phyloP scores from a whole-genome alignment of 164 flowering plant genomes.

The Stephania cephalantha region DNA sequence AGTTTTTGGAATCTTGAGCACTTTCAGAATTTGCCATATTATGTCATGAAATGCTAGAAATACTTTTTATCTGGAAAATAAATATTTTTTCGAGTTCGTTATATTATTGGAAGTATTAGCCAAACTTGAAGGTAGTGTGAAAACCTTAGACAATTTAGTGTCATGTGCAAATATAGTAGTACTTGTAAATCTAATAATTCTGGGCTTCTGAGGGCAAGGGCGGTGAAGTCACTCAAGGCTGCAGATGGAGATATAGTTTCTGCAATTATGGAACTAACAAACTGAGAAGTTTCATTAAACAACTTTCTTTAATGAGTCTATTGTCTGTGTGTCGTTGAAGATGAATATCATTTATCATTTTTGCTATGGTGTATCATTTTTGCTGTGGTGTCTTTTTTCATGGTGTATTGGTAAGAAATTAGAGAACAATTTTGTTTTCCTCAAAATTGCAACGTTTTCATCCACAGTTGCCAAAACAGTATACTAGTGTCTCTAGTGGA shows the following conservation, averaged over 20 bases:
- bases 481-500: too few species aligned
- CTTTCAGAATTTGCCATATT: too few species aligned
- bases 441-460: background rate
- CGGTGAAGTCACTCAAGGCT: slow-evolving; percentile 36
- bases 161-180: too few species aligned
- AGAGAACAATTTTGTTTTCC: background rate
- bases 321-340: background rate
- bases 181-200: background rate
- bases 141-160: too few species aligned
- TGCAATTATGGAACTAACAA: slow-evolving; percentile 37
- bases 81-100: too few species aligned
- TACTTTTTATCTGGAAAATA: too few species aligned
- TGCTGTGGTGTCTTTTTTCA: background rate
- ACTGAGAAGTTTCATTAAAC: slow-evolving; percentile 3
- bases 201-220: slow-evolving; percentile 20
- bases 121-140: too few species aligned
- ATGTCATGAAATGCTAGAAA: too few species aligned
- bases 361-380: background rate
- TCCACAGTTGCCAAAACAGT: background rate
- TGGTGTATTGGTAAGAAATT: slow-evolving; percentile 12
- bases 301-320: background rate
- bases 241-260: slow-evolving; percentile 33
- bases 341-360: background rate
- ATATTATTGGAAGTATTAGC: too few species aligned
- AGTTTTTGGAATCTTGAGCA: too few species aligned